phyloP scores from a whole-genome alignment of 148 eudicot species.

The Rheum nobile region DNA sequence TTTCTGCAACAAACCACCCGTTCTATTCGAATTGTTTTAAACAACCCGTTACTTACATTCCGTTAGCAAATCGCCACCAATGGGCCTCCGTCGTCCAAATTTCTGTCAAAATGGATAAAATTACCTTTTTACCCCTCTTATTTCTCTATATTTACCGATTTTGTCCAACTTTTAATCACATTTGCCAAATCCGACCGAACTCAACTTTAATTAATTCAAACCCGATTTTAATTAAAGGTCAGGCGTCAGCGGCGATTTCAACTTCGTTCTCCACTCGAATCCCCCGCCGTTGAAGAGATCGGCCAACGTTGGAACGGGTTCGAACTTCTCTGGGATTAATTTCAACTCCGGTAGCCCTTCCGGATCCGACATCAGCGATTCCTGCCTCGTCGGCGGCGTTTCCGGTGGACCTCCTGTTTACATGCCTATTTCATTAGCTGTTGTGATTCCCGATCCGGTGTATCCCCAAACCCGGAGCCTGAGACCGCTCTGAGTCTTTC shows the following conservation, averaged over 20 bases:
- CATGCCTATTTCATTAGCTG: slow-evolving; percentile 20
- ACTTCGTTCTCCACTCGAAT: neutral
- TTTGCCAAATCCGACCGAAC: too few species aligned
- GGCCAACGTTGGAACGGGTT: slow-evolving; percentile 34
- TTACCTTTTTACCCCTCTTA: too few species aligned
- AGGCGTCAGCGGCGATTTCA: slow-evolving; percentile 25
- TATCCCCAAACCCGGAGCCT: slow-evolving; percentile 18
- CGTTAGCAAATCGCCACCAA: too few species aligned
- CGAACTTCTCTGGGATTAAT: slow-evolving; percentile 13
- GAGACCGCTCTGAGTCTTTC: slow-evolving; percentile 32
- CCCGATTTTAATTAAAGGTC: too few species aligned
- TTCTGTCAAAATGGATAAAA: too few species aligned
- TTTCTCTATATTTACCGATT: too few species aligned
- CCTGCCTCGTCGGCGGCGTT: slow-evolving; percentile 9
- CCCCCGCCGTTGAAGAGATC: slow-evolving; percentile 42
- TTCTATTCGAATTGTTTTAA: too few species aligned
- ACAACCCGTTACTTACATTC: too few species aligned
- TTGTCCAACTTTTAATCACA: too few species aligned
- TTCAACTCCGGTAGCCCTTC: slow-evolving; percentile 32
- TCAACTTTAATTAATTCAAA: too few species aligned
- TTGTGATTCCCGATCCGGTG: slow-evolving; percentile 9
- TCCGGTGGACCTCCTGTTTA: slow-evolving; percentile 10
- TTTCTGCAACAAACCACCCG: too few species aligned
- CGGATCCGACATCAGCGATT: slow-evolving; percentile 38
- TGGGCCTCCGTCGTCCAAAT: too few species aligned